Evolutionary conservation across 2,329 filamentous ascomycete genomes (phyloP).

Genomic region (Exophiala sp.): DNA sequence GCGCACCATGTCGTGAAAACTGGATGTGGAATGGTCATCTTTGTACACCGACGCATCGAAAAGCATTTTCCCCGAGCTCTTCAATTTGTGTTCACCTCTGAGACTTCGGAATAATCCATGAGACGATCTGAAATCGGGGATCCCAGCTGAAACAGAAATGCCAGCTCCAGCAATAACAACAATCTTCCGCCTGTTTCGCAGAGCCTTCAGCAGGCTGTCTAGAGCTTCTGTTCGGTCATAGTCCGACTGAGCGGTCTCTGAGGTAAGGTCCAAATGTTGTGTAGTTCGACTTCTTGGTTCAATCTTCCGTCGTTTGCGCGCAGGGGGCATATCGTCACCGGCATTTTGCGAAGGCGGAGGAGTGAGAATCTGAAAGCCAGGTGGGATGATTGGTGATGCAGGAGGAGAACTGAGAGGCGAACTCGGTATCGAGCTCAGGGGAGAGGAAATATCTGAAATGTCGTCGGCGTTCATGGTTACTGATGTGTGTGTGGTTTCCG

Average conservation of each 20-base stretch:
- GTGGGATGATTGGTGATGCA: constrained; percentile 38
- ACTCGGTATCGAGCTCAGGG: constrained; percentile 34
- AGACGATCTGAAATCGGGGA: constrained; percentile 93
- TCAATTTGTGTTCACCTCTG: constrained; percentile 82
- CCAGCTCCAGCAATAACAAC: constrained; percentile 94
- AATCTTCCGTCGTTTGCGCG: constrained; percentile 70
- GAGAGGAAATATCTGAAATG: constrained; percentile 23
- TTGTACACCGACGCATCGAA: constrained; percentile 98
- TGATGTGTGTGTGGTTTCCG: constrained; percentile 1
- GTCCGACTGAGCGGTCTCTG: constrained; percentile 32
- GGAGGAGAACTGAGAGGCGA: constrained; percentile 42
- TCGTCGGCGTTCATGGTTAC: constrained; percentile 22
- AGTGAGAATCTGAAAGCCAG: constrained; percentile 38
- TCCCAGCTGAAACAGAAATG: constrained; percentile 93
- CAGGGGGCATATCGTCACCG: constrained; percentile 63
- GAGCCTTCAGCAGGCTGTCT: constrained; percentile 65
- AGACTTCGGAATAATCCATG: constrained; percentile 84
- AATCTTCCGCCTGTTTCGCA: constrained; percentile 91
- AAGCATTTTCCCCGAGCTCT: constrained; percentile 87
- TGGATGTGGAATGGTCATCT: constrained; percentile 79
- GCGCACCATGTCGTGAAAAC: constrained; percentile 95
- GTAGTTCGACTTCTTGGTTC: constrained; percentile 69
- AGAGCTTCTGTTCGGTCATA: constrained; percentile 60
- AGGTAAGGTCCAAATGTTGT: constrained; percentile 69
- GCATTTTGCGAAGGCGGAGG: constrained; percentile 45